These are phyloP conservation scores for Sclerotinia borealis DNA, from an alignment of 2,329 filamentous ascomycete species.

Conservation along the genomic window DNA sequence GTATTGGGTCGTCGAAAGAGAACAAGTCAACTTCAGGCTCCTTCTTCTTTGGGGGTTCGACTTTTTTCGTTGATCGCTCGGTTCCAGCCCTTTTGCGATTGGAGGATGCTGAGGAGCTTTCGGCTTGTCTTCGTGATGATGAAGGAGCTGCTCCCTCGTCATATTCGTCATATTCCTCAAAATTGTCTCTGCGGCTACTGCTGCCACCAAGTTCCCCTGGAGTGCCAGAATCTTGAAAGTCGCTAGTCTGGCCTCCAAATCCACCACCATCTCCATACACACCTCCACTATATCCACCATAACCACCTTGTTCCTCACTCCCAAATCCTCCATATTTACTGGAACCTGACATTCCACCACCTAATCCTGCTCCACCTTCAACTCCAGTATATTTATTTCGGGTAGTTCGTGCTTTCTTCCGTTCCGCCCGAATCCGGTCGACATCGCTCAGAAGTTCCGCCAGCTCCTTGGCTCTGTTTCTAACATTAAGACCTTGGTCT, in stretches of 20 bases:
- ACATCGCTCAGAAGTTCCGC: constrained; percentile 91
- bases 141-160: constrained; percentile 64
- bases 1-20: constrained; percentile 74
- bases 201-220: constrained; percentile 19
- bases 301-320: constrained; percentile 65
- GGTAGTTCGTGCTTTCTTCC: constrained; percentile 85
- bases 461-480: constrained; percentile 92
- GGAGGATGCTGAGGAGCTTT: constrained; percentile 22
- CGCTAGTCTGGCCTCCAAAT: constrained; percentile 71
- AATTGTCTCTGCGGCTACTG: constrained; percentile 60
- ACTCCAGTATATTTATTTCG: constrained; percentile 95
- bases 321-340: constrained; percentile 80
- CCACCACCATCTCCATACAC: constrained; percentile 96
- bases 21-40: constrained; percentile 89
- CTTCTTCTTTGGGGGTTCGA: constrained; percentile 70
- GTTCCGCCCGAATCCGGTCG: constrained; percentile 72
- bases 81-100: constrained; percentile 37
- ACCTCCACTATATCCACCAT: constrained; percentile 57
- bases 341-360: constrained; percentile 41
- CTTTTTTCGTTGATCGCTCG: constrained; percentile 50
- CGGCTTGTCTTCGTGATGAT: constrained; percentile 36
- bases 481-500: constrained; percentile 95
- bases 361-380: constrained; percentile 67
- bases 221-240: constrained; percentile 56
- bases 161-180: constrained; percentile 96